These are phyloP conservation scores for Yamadazyma oceani DNA, from an alignment of 1,139 yeast genomes.

Conservation along the genomic window DNA sequence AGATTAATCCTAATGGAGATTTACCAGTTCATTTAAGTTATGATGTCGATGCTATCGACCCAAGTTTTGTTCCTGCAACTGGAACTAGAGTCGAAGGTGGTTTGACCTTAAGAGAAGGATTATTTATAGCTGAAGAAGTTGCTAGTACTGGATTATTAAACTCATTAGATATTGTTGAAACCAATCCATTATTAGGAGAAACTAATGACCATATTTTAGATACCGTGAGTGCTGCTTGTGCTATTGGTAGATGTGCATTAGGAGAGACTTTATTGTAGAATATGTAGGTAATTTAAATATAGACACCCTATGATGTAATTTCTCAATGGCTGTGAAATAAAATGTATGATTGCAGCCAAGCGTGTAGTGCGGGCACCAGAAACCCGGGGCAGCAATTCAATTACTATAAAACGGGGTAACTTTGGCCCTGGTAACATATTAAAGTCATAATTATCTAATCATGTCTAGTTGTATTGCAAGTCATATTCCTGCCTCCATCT, in stretches of 20 bases:
- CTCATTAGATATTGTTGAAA: constrained; percentile 90
- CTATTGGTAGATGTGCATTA: constrained; percentile 89
- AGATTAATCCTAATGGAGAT: constrained; percentile 71
- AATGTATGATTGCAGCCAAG: not conserved
- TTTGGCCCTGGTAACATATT: too few species aligned
- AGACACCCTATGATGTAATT: too few species aligned
- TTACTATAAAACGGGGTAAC: constrained; percentile 1
- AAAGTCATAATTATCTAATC: too few species aligned
- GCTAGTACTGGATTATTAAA: constrained; percentile 86
- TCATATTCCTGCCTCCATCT: constrained; percentile 48
- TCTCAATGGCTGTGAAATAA: constrained; percentile 1
- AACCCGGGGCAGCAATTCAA: constrained; percentile 1
- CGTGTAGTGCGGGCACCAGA: too few species aligned
- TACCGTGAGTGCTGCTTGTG: constrained; percentile 87
- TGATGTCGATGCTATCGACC: constrained; percentile 97
- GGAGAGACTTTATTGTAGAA: constrained; percentile 79
- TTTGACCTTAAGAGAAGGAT: constrained; percentile 88
- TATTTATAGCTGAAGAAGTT: constrained; percentile 86
- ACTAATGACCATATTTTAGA: constrained; percentile 74
- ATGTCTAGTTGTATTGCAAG: constrained; percentile 14
- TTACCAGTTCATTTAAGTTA: constrained; percentile 86
- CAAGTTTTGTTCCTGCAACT: constrained; percentile 91
- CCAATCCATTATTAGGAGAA: constrained; percentile 87
- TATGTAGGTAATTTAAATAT: not conserved
- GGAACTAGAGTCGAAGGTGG: constrained; percentile 99